Evolutionary conservation across 1,284 basidiomycete species (phyloP).

Genomic region (Waitea zeae): DNA sequence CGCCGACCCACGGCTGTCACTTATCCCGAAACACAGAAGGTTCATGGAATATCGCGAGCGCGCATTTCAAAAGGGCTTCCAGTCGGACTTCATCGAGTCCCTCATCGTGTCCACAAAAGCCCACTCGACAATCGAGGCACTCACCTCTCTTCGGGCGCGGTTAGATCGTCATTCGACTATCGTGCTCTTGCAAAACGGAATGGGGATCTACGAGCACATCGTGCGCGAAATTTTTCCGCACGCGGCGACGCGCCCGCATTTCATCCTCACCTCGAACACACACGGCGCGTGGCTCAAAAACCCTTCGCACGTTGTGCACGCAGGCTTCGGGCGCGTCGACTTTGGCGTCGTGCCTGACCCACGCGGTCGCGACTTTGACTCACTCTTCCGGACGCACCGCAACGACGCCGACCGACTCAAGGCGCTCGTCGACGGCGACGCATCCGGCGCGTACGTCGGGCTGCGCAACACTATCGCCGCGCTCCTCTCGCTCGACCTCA

Average conservation of each 20-base stretch:
- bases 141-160: conserved; percentile 46
- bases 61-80: conserved; percentile 1
- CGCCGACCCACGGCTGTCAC: background rate
- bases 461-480: conserved; percentile 56
- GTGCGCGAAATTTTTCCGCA: conserved; percentile 58
- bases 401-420: conserved; percentile 23
- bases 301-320: conserved; percentile 50
- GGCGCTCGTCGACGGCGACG: conserved; percentile 22
- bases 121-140: conserved; percentile 38
- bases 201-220: conserved; percentile 81
- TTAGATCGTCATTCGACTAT: conserved; percentile 61
- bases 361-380: conserved; percentile 39
- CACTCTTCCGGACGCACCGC: conserved; percentile 20
- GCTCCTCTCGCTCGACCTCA: conserved; percentile 41
- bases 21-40: no score
- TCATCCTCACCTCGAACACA: conserved; percentile 72
- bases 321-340: conserved; percentile 53
- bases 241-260: conserved; percentile 58
- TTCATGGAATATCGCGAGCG: no score
- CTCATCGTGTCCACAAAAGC: conserved; percentile 80
- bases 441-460: conserved; percentile 27
- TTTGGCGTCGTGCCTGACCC: conserved; percentile 72
- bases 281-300: conserved; percentile 55
- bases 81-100: conserved; percentile 30
- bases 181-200: conserved; percentile 81